Evolutionary conservation across 2,329 filamentous ascomycete species (phyloP).

Genomic region (Plenodomus tracheiphilus): DNA sequence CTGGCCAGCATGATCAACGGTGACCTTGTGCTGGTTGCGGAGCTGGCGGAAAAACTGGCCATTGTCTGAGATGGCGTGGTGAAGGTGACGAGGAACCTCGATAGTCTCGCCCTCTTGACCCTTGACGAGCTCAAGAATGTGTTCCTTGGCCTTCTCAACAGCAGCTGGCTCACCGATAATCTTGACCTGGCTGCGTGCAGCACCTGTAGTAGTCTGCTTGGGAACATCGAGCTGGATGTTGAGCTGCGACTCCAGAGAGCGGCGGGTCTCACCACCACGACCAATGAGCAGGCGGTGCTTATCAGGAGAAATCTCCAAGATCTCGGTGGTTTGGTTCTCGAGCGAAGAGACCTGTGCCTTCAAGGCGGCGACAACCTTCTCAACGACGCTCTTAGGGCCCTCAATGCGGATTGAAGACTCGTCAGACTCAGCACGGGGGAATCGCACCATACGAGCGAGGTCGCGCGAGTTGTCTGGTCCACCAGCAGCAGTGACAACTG

Average conservation of each 20-base stretch:
- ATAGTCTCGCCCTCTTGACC: slow-evolving; percentile 86
- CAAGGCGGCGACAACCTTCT: slow-evolving; percentile 84
- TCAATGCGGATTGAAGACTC: slow-evolving; percentile 86
- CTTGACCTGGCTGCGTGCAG: slow-evolving; percentile 82
- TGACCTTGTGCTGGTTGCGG: slow-evolving; percentile 82
- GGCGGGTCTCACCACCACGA: slow-evolving; percentile 84
- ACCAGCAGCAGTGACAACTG: slow-evolving; percentile 84
- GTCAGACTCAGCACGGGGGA: slow-evolving; percentile 84
- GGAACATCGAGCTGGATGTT: slow-evolving; percentile 87
- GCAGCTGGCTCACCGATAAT: slow-evolving; percentile 76
- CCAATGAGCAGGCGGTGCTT: slow-evolving; percentile 93
- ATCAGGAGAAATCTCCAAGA: slow-evolving; percentile 80
- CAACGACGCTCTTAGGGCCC: slow-evolving; percentile 79
- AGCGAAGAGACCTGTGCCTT: slow-evolving; percentile 79
- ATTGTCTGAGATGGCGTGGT: slow-evolving; percentile 84
- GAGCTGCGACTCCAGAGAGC: slow-evolving; percentile 83
- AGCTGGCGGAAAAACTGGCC: slow-evolving; percentile 93
- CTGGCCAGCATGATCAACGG: slow-evolving; percentile 86
- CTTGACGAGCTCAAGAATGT: slow-evolving; percentile 78
- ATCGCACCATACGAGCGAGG: slow-evolving; percentile 87
- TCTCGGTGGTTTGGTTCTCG: slow-evolving; percentile 78
- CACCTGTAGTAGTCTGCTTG: slow-evolving; percentile 69
- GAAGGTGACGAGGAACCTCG: slow-evolving; percentile 78
- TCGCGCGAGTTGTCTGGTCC: slow-evolving; percentile 84
- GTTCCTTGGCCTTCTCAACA: slow-evolving; percentile 83